These are phyloP conservation scores for Eudorina sp. DNA, from an alignment of 139 green algal species.

Conservation along the genomic window DNA sequence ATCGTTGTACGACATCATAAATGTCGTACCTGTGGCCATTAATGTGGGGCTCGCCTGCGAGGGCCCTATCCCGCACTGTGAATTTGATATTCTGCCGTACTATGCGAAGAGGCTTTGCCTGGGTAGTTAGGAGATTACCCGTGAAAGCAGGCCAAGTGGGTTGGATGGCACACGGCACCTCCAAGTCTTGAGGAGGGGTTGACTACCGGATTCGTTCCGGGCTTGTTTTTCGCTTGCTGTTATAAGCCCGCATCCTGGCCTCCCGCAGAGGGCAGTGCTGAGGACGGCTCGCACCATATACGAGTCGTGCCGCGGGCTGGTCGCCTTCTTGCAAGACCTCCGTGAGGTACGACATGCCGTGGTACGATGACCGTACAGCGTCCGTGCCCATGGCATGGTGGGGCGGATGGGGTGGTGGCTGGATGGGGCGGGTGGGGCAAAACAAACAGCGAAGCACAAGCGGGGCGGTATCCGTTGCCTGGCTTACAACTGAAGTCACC, in stretches of 20 bases:
- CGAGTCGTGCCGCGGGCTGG: constrained; percentile 57
- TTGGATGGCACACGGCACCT: too few species aligned
- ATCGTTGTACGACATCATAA: background rate
- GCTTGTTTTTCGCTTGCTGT: too few species aligned
- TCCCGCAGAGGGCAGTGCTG: constrained; percentile 48
- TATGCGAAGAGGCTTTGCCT: background rate
- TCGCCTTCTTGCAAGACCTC: constrained; percentile 58
- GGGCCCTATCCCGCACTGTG: background rate
- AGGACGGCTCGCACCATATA: constrained; percentile 41
- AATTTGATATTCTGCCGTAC: background rate
- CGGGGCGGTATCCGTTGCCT: background rate
- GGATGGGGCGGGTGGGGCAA: background rate
- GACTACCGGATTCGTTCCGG: too few species aligned
- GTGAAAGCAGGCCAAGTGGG: background rate
- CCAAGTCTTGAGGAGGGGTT: too few species aligned
- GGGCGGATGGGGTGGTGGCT: background rate
- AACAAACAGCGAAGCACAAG: background rate
- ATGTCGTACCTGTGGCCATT: background rate
- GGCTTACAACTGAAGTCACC: background rate
- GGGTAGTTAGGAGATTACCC: background rate
- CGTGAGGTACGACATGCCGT: too few species aligned
- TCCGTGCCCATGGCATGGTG: background rate
- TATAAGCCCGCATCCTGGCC: background rate
- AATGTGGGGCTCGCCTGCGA: background rate
- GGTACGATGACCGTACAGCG: too few species aligned